Conservation (phyloP, 805 yeast genomes). For the Cyberlindnera veronae region DNA sequence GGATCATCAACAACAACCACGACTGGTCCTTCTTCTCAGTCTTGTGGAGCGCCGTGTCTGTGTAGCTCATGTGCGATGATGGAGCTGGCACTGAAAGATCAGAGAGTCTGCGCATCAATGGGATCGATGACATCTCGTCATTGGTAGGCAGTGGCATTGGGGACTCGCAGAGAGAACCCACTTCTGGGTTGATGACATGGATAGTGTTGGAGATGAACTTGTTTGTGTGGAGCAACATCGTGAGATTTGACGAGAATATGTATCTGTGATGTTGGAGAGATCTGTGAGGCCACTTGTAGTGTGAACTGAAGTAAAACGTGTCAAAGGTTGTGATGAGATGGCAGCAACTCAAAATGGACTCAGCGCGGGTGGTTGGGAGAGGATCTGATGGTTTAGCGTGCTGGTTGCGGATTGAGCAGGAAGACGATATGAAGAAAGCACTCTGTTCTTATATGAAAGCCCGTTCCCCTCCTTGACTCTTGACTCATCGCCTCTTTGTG, state of each 20-base stretch:
- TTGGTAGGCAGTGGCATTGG: conserved; percentile 4
- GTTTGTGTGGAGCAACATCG: conserved; percentile 21
- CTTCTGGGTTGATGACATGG: conserved; percentile 18
- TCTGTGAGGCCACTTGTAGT: too few relatives aligned
- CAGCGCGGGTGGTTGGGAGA: too few relatives aligned
- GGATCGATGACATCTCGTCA: background rate
- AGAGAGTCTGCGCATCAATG: conserved; percentile 1
- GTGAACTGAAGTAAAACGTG: too few relatives aligned
- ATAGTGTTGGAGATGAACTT: conserved; percentile 22
- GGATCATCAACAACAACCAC: conserved; percentile 26
- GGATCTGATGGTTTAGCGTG: too few relatives aligned
- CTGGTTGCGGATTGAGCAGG: background rate
- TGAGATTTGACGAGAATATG: background rate
- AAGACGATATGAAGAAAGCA: background rate
- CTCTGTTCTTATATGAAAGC: background rate
- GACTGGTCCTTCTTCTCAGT: conserved; percentile 23
- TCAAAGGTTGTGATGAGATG: too few relatives aligned
- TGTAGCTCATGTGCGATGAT: background rate
- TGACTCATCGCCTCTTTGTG: conserved; percentile 1
- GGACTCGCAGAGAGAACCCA: conserved; percentile 15
- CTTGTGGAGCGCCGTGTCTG: conserved; percentile 8
- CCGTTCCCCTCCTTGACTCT: background rate
- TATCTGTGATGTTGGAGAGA: background rate
- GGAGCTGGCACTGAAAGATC: conserved; percentile 1
- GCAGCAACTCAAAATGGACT: too few relatives aligned